Base-by-base conservation (phyloP, 1,284 basidiomycete genomes). In the Rhodotorula sp. region DNA sequence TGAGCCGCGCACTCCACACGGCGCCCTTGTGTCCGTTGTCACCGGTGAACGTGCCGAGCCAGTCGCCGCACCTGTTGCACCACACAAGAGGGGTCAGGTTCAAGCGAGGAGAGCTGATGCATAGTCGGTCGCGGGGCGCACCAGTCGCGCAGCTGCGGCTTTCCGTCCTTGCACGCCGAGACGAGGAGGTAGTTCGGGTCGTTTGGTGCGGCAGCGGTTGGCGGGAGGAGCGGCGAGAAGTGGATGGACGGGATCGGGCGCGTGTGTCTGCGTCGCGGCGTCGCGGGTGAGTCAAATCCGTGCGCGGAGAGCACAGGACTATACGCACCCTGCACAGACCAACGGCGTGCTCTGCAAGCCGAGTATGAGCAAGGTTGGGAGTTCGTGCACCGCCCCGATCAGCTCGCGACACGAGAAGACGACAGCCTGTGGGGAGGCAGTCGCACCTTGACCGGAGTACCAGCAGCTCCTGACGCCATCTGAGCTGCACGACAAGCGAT, bases 1-100 rank as follows among this genome's bases (percentile, higher is more conserved):
- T 93, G 70, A 99, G 88, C 82, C 97, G 97, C 64, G 92, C 91
- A 71, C 90, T 90, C 96, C 97, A 99, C 9, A 99, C 97, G 10
- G 97, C 97, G 72, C 96, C 96, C 82, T 99, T 99, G 85, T 99
- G 96, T 4, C 95, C 85, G 82, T 53, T 64, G 21, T 67, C 66
- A 42, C 56, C 66, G 27, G 66, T 85, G 82, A 99, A 99, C 10
- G 96, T 98, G 34, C 96, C 96, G 78, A 97, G 91, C 96, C 96
- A 99, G 82, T 99, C 96, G 44, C 96, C 96, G 63, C 93, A 72
- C 81, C 81, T 82, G 71, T 79, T 75, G 14, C 76, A 64, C 25
- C n/a, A 25, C n/a, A 9, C n/a, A n/a, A 27, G 25, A 53, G 25
- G n/a, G 5, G 61, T 25, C 13, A 46, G 44, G 14, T 13, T 4